These are phyloP conservation scores for Geotrichum citri-aurantii DNA, from an alignment of 1,139 yeast genomes.

Conservation along the genomic window DNA sequence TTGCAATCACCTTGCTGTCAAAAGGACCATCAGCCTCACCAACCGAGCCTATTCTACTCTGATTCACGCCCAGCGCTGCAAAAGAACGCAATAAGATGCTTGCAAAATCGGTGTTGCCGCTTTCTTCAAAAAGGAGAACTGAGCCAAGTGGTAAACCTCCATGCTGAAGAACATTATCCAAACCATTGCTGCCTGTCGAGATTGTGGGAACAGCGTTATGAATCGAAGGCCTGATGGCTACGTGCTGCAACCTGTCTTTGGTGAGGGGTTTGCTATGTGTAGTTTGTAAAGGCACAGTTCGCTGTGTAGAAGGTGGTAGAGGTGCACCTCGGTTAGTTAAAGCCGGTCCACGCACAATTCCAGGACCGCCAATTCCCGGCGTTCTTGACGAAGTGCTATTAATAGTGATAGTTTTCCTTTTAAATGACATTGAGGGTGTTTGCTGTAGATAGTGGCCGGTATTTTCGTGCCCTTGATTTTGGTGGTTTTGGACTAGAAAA, in stretches of 20 bases:
- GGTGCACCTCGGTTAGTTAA: not conserved
- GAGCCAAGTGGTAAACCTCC: constrained; percentile 81
- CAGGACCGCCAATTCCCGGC: constrained; percentile 5
- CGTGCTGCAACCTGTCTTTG: constrained; percentile 35
- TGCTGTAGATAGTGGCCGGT: not conserved
- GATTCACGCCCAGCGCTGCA: constrained; percentile 75
- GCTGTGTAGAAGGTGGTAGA: not conserved
- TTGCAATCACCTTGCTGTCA: constrained; percentile 45
- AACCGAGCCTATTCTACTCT: constrained; percentile 43
- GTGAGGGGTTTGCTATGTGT: not conserved
- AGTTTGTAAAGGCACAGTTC: not conserved
- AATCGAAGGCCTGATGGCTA: constrained; percentile 69
- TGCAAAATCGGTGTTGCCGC: constrained; percentile 84
- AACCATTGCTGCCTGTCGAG: constrained; percentile 70
- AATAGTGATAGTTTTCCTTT: constrained; percentile 23
- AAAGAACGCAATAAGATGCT: constrained; percentile 66
- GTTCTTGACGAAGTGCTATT: constrained; percentile 18
- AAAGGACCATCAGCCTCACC: constrained; percentile 27
- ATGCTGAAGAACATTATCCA: constrained; percentile 72
- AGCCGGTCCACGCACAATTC: not conserved
- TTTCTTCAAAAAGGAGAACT: constrained; percentile 68
- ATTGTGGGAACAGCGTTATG: constrained; percentile 62
- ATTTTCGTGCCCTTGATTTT: not conserved
- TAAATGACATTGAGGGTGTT: constrained; percentile 24
- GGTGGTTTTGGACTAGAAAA: not conserved